Evolutionary conservation across 306 rosid genomes (phyloP).

Genomic region (Fagus crenata): DNA sequence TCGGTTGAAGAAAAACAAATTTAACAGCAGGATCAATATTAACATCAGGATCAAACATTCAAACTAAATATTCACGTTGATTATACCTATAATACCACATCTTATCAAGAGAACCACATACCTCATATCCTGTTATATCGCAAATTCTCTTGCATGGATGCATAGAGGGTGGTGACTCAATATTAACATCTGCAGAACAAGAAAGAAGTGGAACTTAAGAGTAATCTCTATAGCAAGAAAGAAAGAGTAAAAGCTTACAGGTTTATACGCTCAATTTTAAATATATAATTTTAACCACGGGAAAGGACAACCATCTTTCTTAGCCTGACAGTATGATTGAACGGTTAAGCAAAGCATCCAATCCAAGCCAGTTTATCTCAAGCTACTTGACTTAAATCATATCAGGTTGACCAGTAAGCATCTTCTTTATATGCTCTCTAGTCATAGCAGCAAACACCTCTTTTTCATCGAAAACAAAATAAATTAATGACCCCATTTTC

Average conservation of each 20-base stretch:
- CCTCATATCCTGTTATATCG: slow-evolving; percentile 89
- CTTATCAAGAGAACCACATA: slow-evolving; percentile 32
- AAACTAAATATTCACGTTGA: not conserved
- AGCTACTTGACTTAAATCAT: too few species aligned
- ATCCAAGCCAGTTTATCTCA: too few species aligned
- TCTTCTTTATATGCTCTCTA: too few species aligned
- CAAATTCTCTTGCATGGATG: slow-evolving; percentile 93
- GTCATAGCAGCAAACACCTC: too few species aligned
- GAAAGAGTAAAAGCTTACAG: not conserved
- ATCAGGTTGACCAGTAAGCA: too few species aligned
- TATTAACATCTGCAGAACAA: slow-evolving; percentile 65
- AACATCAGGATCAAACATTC: not conserved
- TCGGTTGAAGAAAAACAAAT: not conserved
- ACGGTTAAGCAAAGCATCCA: too few species aligned
- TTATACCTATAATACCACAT: not conserved
- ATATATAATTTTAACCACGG: too few species aligned
- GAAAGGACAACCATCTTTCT: too few species aligned
- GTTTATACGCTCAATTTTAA: too few species aligned
- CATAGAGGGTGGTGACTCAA: slow-evolving; percentile 87
- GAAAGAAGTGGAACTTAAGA: not conserved
- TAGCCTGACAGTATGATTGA: too few species aligned
- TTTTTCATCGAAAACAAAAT: too few species aligned
- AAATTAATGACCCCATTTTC: too few species aligned
- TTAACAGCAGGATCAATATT: not conserved
- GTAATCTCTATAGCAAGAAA: slow-evolving; percentile 7